Evolutionary conservation across 768 basidiomycete species (phyloP).

Genomic region (Termitomyces sp.): DNA sequence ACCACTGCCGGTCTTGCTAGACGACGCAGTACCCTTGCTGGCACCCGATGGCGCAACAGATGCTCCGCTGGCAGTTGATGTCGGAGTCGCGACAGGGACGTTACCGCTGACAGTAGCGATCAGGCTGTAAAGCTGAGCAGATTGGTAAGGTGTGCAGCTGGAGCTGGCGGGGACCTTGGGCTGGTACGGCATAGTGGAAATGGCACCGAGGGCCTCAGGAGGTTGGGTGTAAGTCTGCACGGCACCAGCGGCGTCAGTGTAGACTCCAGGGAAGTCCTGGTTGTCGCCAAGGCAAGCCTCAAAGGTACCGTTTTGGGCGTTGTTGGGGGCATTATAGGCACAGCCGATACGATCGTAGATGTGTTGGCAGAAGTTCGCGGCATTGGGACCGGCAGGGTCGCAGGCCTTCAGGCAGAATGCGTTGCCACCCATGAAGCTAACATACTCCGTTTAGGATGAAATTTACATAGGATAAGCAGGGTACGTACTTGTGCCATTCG

Average conservation of each 20-base stretch:
- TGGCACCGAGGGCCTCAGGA: conserved; percentile 31
- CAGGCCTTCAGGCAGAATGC: conserved; percentile 73
- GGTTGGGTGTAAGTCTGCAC: conserved; percentile 39
- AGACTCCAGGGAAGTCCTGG: conserved; percentile 56
- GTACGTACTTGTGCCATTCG: conserved; percentile 64
- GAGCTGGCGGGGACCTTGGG: conserved; percentile 33
- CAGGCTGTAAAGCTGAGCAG: conserved; percentile 26
- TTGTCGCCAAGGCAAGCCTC: conserved; percentile 65
- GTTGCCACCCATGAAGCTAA: conserved; percentile 67
- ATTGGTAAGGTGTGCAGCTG: conserved; percentile 30
- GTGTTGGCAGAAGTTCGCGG: conserved; percentile 61
- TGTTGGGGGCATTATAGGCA: conserved; percentile 66
- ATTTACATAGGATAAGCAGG: background rate
- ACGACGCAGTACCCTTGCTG: background rate
- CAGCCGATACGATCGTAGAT: conserved; percentile 75
- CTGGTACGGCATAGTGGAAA: conserved; percentile 34
- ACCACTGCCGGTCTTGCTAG: conserved; percentile 7
- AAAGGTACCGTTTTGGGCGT: conserved; percentile 55
- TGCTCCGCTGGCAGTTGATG: background rate
- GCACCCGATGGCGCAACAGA: background rate
- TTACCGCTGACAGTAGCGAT: conserved; percentile 15
- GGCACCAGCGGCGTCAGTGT: conserved; percentile 31
- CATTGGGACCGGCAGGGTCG: conserved; percentile 50
- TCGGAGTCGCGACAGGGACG: background rate
- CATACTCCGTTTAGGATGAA: background rate